Evolutionary conservation across 768 basidiomycete genomes (phyloP).

Genomic region (Cystobasidium onofrii): DNA sequence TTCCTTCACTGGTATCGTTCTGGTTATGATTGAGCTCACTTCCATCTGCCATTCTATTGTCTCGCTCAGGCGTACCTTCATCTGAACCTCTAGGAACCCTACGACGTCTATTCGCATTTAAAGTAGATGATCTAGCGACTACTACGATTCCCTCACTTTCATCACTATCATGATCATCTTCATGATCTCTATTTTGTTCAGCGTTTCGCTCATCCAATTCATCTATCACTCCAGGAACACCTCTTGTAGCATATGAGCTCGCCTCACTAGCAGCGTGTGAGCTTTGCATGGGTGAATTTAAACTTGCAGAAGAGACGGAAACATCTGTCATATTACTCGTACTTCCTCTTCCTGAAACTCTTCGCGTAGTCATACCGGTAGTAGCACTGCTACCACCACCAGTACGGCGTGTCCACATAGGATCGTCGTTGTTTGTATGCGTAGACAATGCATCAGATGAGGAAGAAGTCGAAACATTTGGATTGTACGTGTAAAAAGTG

Average conservation of each 20-base stretch:
- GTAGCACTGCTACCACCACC: background rate
- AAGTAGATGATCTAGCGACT: background rate
- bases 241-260: background rate
- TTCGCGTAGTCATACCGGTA: background rate
- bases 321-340: background rate
- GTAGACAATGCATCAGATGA: background rate
- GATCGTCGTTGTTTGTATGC: background rate
- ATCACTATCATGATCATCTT: background rate
- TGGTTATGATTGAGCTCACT: background rate
- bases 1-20: background rate
- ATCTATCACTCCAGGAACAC: background rate
- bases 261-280: background rate
- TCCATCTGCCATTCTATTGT: no score
- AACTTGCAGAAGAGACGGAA: background rate
- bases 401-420: background rate
- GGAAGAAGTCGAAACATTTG: background rate
- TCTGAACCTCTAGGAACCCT: background rate
- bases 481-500: background rate
- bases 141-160: background rate
- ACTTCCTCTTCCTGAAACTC: background rate
- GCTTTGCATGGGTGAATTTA: background rate
- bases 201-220: background rate
- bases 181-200: no score
- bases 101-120: background rate
- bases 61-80: background rate